Conservation (phyloP, 2,329 filamentous ascomycete genomes). For the Lecanosticta acicola region DNA sequence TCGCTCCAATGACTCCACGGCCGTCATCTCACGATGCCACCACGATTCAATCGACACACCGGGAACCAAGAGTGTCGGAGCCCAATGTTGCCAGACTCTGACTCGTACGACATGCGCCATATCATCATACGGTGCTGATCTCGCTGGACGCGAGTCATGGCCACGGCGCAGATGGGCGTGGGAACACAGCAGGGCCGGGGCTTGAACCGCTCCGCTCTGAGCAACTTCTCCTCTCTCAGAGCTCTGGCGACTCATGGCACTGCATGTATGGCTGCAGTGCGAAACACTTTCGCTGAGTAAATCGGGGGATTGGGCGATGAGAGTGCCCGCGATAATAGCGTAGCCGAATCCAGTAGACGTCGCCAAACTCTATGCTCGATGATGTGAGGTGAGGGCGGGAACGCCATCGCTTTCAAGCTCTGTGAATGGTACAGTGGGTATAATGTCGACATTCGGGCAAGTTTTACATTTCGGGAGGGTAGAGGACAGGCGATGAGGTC, state of each 20-base stretch:
- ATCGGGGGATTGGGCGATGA: slow-evolving; percentile 2
- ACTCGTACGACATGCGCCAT: slow-evolving; percentile 7
- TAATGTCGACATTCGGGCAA: not conserved
- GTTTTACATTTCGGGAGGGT: not conserved
- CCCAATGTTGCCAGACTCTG: slow-evolving; percentile 7
- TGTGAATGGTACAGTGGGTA: not conserved
- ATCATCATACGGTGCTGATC: slow-evolving; percentile 8
- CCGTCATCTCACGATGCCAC: not conserved
- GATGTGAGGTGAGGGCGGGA: not conserved
- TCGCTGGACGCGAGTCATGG: slow-evolving; percentile 5
- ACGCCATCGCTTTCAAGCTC: not conserved
- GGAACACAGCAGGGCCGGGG: slow-evolving; percentile 2
- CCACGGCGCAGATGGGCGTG: slow-evolving; percentile 1
- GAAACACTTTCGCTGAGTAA: slow-evolving; percentile 1
- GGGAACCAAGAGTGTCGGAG: not conserved
- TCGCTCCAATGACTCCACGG: slow-evolving; percentile 1
- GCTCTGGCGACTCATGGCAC: slow-evolving; percentile 5
- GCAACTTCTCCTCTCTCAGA: not conserved
- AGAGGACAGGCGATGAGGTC: not conserved
- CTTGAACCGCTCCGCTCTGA: not conserved
- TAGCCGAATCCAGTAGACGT: not conserved
- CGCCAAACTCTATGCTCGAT: not conserved
- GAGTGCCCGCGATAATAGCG: not conserved
- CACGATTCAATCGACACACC: slow-evolving; percentile 6
- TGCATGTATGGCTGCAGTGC: slow-evolving; percentile 4